phyloP scores from a whole-genome alignment of 306 rosid species.

The Cyclanthera cordifolia region DNA sequence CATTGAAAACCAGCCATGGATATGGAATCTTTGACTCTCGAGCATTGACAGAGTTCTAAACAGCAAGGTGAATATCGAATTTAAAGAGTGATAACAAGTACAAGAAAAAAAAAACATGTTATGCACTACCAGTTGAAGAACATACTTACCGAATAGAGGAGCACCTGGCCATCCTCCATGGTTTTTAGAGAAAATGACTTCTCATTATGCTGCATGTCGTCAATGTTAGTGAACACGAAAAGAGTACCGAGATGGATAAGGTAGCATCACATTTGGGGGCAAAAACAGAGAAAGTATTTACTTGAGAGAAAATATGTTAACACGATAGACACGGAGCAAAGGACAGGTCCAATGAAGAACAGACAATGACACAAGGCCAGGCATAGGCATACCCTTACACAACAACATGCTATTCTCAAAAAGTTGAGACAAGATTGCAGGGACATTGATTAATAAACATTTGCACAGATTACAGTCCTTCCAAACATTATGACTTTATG shows the following conservation, averaged over 20 bases:
- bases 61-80: conserved; percentile 17
- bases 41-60: conserved; percentile 84
- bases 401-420: neutral
- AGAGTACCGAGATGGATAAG: neutral
- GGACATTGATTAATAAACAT: neutral
- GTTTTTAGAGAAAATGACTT: conserved; percentile 81
- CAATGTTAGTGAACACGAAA: conserved; percentile 17
- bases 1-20: conserved; percentile 95
- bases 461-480: no score
- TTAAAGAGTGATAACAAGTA: conserved; percentile 7
- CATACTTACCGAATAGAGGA: conserved; percentile 63
- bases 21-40: conserved; percentile 78
- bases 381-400: neutral
- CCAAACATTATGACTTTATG: neutral
- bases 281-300: neutral
- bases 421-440: neutral
- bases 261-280: neutral
- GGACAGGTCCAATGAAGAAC: neutral
- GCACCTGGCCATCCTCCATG: conserved; percentile 98
- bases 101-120: neutral
- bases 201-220: conserved; percentile 65
- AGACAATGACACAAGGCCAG: neutral
- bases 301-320: neutral
- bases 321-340: conserved; percentile 1
- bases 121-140: conserved; percentile 5